phyloP scores from a whole-genome alignment of 768 basidiomycete genomes.

The Suillus bovinus region DNA sequence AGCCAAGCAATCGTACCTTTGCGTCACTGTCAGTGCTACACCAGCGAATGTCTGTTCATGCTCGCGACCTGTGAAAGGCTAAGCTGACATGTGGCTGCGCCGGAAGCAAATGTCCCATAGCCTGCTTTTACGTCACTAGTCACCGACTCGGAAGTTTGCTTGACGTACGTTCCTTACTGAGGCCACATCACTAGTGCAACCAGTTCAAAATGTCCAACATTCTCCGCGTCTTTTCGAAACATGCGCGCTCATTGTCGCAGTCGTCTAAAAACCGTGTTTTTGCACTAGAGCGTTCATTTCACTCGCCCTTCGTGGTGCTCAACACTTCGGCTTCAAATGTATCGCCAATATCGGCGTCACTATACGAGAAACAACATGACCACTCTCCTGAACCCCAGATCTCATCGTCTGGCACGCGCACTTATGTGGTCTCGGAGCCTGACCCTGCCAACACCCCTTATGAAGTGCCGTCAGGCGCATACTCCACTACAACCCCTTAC shows the following conservation, averaged over 20 bases:
- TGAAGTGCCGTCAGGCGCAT: constrained; percentile 72
- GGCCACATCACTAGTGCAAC: constrained; percentile 8
- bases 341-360: constrained; percentile 21
- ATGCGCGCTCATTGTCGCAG: constrained; percentile 12
- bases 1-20: background rate
- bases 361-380: constrained; percentile 67
- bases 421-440: constrained; percentile 75
- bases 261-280: background rate
- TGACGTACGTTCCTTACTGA: background rate
- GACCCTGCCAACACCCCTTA: constrained; percentile 62
- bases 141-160: constrained; percentile 2
- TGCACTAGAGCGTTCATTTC: constrained; percentile 49
- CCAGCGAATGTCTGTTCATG: background rate
- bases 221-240: constrained; percentile 7
- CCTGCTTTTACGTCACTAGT: constrained; percentile 28
- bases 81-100: background rate
- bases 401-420: constrained; percentile 49
- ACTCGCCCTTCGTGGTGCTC: constrained; percentile 63
- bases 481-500: constrained; percentile 51
- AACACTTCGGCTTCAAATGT: constrained; percentile 38
- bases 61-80: background rate
- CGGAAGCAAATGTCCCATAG: background rate
- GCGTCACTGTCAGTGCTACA: background rate
- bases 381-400: constrained; percentile 47
- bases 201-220: constrained; percentile 19